phyloP scores from a whole-genome alignment of 2,329 filamentous ascomycete species.

The Epichloe bromicola region DNA sequence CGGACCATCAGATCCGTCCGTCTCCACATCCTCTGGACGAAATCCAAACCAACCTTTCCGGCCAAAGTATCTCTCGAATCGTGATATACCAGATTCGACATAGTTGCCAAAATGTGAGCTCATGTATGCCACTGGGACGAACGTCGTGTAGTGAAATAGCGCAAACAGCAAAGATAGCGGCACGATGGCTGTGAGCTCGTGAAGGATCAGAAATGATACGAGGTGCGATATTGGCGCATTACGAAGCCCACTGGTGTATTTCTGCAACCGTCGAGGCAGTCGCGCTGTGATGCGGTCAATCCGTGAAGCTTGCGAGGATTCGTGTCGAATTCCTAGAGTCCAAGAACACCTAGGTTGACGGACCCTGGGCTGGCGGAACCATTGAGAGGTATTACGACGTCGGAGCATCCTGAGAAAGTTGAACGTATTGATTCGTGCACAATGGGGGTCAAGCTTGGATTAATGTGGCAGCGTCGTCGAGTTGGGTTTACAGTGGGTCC shows the following conservation, averaged over 20 bases:
- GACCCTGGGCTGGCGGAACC: constrained; percentile 10
- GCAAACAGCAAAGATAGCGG: constrained; percentile 64
- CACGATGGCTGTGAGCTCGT: constrained; percentile 80
- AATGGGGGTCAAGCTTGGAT: background rate
- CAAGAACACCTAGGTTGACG: constrained; percentile 5
- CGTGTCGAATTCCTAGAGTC: constrained; percentile 8
- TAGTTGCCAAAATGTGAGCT: constrained; percentile 35
- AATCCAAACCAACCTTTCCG: constrained; percentile 73
- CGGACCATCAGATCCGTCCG: constrained; percentile 9
- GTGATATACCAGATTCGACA: constrained; percentile 50
- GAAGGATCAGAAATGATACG: constrained; percentile 74
- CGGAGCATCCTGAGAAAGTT: constrained; percentile 14
- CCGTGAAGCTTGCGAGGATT: constrained; percentile 21
- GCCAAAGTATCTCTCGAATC: constrained; percentile 65
- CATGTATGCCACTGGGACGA: constrained; percentile 49
- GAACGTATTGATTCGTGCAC: background rate
- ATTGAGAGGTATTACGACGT: constrained; percentile 10
- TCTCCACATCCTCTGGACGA: constrained; percentile 19
- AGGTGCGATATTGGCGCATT: constrained; percentile 72
- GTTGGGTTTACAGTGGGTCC: no score
- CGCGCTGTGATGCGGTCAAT: constrained; percentile 34
- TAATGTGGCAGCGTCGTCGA: no score
- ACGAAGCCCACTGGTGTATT: constrained; percentile 56
- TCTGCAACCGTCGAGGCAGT: constrained; percentile 54
- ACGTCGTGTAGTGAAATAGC: constrained; percentile 67